Percentiles rank a stretch among this genome's conserved stretches.
phyloP scores from a whole-genome alignment of 2,329 filamentous ascomycete genomes.

The Fusarium sp. region DNA sequence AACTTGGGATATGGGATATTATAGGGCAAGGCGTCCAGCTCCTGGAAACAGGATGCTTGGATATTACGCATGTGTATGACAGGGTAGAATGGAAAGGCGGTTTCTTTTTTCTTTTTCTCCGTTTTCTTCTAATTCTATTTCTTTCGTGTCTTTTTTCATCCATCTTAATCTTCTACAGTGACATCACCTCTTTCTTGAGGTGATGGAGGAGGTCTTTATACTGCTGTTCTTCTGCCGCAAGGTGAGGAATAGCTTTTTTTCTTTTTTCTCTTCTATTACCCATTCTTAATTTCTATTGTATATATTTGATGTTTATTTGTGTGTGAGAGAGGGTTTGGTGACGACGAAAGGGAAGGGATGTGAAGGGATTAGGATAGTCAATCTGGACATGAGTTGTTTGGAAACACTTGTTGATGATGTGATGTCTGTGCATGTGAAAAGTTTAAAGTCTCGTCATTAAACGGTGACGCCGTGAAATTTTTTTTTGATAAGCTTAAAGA shows the following conservation, averaged over 20 bases:
- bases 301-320: conserved; percentile 21
- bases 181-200: background rate
- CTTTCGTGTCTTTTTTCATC: background rate
- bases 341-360: conserved; percentile 1
- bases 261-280: background rate
- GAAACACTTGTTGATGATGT: conserved; percentile 1
- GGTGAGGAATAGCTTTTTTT: background rate
- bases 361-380: conserved; percentile 26
- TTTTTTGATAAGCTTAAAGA: background rate
- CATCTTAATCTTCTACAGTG: conserved; percentile 25
- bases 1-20: background rate
- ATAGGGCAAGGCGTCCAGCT: conserved; percentile 6
- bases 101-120: conserved; percentile 9
- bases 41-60: background rate
- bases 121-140: conserved; percentile 2
- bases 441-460: background rate
- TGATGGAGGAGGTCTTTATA: conserved; percentile 10
- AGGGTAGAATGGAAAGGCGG: conserved; percentile 13
- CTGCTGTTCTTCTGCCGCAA: conserved; percentile 3
- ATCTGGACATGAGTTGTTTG: conserved; percentile 28
- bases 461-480: conserved; percentile 1
- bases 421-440: background rate
- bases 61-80: conserved; percentile 12
- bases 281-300: conserved; percentile 32
- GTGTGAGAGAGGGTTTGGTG: background rate